phyloP scores from a whole-genome alignment of 306 rosid genomes.

The Pueraria montana region DNA sequence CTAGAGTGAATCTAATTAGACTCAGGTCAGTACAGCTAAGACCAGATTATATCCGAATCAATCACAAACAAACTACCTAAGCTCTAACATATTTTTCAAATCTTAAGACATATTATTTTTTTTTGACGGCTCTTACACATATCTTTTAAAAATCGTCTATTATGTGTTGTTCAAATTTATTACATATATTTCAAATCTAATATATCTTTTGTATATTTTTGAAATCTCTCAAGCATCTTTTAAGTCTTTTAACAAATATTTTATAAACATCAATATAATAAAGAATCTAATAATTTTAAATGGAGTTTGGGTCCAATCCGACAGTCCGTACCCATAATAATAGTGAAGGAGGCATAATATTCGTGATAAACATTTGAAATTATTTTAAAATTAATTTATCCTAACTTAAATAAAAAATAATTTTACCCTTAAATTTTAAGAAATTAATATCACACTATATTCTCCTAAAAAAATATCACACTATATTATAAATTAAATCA shows the following conservation, averaged over 20 bases:
- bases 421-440: background rate
- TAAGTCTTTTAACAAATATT: background rate
- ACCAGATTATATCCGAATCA: no score
- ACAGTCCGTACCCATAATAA: background rate
- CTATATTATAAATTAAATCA: background rate
- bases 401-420: background rate
- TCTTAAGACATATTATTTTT: no score
- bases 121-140: no score
- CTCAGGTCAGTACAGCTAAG: no score
- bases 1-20: no score
- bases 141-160: no score
- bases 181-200: no score
- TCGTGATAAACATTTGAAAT: background rate
- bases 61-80: no score
- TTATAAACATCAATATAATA: background rate
- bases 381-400: background rate
- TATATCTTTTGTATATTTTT: background rate
- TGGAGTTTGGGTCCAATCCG: background rate
- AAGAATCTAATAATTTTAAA: background rate
- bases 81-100: no score
- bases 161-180: no score
- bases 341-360: background rate
- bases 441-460: background rate
- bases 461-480: no score
- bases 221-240: background rate